These are phyloP conservation scores for Leptographium flavum DNA, from an alignment of 2,329 filamentous ascomycete genomes.

Conservation along the genomic window DNA sequence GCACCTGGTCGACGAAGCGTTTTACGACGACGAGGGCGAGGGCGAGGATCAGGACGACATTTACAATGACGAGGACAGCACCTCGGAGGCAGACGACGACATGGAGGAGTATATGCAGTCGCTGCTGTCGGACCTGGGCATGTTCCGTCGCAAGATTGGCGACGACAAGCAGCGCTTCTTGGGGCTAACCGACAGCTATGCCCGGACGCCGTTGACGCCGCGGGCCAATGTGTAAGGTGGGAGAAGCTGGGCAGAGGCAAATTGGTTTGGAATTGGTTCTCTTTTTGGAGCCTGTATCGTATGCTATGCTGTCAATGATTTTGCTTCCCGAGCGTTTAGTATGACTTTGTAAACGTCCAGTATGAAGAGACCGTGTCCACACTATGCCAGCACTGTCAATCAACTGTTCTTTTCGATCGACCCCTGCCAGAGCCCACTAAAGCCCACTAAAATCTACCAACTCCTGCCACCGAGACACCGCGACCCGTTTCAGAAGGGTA, in stretches of 20 bases:
- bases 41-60: constrained; percentile 43
- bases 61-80: constrained; percentile 18
- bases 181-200: constrained; percentile 38
- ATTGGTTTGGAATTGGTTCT: too few species aligned
- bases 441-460: too few species aligned
- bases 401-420: too few species aligned
- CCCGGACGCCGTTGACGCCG: constrained; percentile 33
- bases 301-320: too few species aligned
- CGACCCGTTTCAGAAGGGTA: constrained; percentile 1
- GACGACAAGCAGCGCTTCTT: constrained; percentile 66
- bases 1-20: constrained; percentile 13
- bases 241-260: not conserved
- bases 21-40: constrained; percentile 15
- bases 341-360: too few species aligned
- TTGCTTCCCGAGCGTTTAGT: too few species aligned
- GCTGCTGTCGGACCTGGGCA: constrained; percentile 61
- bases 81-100: constrained; percentile 38
- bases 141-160: constrained; percentile 75
- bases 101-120: constrained; percentile 78
- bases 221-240: constrained; percentile 20
- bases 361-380: too few species aligned
- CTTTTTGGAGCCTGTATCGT: too few species aligned
- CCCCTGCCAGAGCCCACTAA: too few species aligned
- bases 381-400: too few species aligned
- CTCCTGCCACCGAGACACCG: not conserved